A percentile compares a stretch with the other conserved stretches of the same genome.
These are phyloP conservation scores for Fusarium paranaense DNA, from an alignment of 2,329 filamentous ascomycete species.

Conservation along the genomic window DNA sequence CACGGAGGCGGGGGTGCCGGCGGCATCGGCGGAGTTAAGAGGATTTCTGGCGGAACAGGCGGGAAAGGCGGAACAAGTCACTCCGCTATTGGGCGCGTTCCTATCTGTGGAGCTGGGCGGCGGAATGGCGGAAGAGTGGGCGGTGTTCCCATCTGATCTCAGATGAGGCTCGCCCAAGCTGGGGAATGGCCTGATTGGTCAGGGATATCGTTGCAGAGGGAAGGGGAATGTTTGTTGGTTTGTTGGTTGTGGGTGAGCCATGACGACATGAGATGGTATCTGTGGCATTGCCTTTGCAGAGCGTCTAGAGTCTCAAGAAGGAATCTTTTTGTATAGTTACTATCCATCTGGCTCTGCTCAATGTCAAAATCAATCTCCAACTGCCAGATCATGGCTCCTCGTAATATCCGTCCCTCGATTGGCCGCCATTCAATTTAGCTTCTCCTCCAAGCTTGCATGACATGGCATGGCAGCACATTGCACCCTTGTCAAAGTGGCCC, in stretches of 20 bases:
- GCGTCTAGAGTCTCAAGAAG: neutral
- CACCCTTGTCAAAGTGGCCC: conserved; percentile 30
- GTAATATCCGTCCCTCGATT: conserved; percentile 37
- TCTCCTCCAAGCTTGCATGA: conserved; percentile 11
- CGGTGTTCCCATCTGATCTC: neutral
- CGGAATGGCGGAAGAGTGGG: conserved; percentile 9
- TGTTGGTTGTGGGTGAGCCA: neutral
- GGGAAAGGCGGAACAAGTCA: conserved; percentile 18
- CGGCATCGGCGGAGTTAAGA: conserved; percentile 13
- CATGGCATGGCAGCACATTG: conserved; percentile 8
- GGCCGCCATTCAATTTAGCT: conserved; percentile 15
- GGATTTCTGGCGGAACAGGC: conserved; percentile 14
- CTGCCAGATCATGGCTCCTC: neutral
- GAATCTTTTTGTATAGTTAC: neutral
- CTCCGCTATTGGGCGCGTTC: neutral
- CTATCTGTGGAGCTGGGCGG: conserved; percentile 6
- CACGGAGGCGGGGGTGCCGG: neutral
- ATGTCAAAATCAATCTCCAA: neutral
- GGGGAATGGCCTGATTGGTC: conserved; percentile 1
- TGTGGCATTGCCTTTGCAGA: neutral
- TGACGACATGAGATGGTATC: neutral
- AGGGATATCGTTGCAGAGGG: neutral
- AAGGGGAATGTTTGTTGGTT: neutral
- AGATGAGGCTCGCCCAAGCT: neutral
- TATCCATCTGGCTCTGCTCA: neutral